Conservation (phyloP, 2,329 filamentous ascomycete genomes). For the Cladosporium sp. region DNA sequence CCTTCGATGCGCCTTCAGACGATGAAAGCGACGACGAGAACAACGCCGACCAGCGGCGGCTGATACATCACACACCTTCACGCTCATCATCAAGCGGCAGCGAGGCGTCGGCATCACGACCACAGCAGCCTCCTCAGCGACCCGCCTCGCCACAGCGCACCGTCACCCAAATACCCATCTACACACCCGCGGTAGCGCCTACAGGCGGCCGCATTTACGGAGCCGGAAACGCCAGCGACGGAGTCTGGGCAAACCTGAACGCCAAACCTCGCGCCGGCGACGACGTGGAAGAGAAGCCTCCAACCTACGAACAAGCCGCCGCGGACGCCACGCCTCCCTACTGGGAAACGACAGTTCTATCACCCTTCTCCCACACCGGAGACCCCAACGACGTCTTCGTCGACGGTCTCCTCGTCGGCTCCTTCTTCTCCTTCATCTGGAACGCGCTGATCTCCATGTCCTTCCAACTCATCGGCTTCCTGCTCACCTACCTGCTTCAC, state of each 20-base stretch:
- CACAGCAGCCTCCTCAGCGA: conserved; percentile 20
- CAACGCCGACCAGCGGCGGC: conserved; percentile 65
- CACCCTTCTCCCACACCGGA: conserved; percentile 81
- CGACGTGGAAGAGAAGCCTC: conserved; percentile 85
- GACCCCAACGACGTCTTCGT: conserved; percentile 93
- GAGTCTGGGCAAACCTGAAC: conserved; percentile 91
- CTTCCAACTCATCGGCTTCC: conserved; percentile 94
- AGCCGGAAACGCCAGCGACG: conserved; percentile 72
- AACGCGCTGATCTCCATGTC: conserved; percentile 97
- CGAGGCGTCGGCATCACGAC: conserved; percentile 5
- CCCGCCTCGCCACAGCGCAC: conserved; percentile 42
- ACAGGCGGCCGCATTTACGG: conserved; percentile 58
- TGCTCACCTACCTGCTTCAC: conserved; percentile 95
- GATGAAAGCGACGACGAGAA: conserved; percentile 68
- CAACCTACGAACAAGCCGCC: conserved; percentile 98
- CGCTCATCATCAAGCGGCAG: conserved; percentile 1
- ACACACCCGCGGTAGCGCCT: conserved; percentile 34
- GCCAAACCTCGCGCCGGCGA: conserved; percentile 82
- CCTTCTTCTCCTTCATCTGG: conserved; percentile 83
- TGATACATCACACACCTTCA: conserved; percentile 57
- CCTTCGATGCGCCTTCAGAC: conserved; percentile 67
- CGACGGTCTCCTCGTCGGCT: conserved; percentile 89
- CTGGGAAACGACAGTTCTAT: conserved; percentile 98
- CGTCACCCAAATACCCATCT: conserved; percentile 53
- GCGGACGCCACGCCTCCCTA: conserved; percentile 95